Conservation (phyloP, 225 moss, liverwort and hornwort species). For the Marchantia paleacea region DNA sequence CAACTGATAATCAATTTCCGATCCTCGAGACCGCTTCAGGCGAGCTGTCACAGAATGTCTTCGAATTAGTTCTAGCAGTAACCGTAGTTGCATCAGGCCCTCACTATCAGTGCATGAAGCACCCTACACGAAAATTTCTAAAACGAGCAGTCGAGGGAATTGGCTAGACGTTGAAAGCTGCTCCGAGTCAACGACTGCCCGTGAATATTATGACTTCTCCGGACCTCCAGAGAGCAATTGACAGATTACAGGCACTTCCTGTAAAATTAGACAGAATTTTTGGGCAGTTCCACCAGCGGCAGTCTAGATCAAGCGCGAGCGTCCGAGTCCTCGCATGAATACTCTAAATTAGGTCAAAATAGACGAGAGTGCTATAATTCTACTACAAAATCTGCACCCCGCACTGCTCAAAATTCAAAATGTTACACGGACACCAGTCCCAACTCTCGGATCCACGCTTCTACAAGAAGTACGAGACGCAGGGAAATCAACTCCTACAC, state of each 20-base stretch:
- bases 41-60: neutral
- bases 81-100: neutral
- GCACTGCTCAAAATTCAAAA: neutral
- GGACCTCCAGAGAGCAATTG: neutral
- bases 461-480: neutral
- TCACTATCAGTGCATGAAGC: neutral
- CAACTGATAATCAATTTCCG: neutral
- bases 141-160: neutral
- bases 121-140: neutral
- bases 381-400: too few relatives aligned
- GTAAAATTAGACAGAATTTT: neutral
- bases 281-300: too few relatives aligned
- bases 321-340: neutral
- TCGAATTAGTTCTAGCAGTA: neutral
- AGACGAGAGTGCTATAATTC: neutral
- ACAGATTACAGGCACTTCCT: neutral
- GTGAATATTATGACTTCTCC: neutral
- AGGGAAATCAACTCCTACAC: neutral
- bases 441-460: neutral
- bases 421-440: neutral
- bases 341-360: neutral
- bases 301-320: neutral
- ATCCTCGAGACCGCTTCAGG: neutral
- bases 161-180: neutral
- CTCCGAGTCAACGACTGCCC: neutral